Base-by-base conservation (phyloP, 805 yeast species). In the Barnettozyma californica region DNA sequence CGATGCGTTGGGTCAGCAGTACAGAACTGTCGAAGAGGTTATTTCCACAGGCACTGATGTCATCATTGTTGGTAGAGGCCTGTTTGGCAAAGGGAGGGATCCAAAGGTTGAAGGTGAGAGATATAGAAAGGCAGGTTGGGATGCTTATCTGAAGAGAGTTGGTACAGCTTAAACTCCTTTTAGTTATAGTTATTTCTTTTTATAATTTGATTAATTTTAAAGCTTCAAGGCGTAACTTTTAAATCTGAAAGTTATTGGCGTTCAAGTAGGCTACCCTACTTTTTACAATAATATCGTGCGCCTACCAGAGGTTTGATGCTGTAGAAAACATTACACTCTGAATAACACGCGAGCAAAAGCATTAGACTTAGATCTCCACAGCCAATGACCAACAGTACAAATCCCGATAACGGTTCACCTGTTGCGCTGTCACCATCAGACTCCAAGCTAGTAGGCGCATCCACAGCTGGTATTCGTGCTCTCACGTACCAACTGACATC, bases 31-130 rank as follows among this genome's bases (percentile, higher is more conserved):
- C 4, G 80, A 80, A 54, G 88, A 86, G 51, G 99, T 90, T 21
- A 74, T 92, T 11, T 63, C 78, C 13, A 80, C 85, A 1, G 98
- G 98, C n/a, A 77, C 95, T 2, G 99, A 94, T 66, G 78, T 94
- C 45, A 91, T 94, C 50, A 94, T 94, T 65, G 99, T 94, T n/a
- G 99, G 99, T 10, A 81, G 99, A 68, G 99, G 99, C 0, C 74
- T 94, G 48, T 90, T 87, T 65, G 98, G 94, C 13, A 87, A 89
- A 61, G 97, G 95, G 19, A 83, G 98, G 69, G 95, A 92, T 64
- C 96, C 97, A 7, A 74, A 73, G 1, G 85, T 72, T 13, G 97
- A 94, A 68, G 95, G 96, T 39, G 78, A 82, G 61, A 78, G 99
- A 61, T 94, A 94, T 68, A 81, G 85, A 68, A 76, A 78, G 48